A percentile compares a stretch with the other conserved stretches of the same genome.
These are phyloP conservation scores for Candida ponderosae DNA, from an alignment of 805 yeast species.

Conservation along the genomic window DNA sequence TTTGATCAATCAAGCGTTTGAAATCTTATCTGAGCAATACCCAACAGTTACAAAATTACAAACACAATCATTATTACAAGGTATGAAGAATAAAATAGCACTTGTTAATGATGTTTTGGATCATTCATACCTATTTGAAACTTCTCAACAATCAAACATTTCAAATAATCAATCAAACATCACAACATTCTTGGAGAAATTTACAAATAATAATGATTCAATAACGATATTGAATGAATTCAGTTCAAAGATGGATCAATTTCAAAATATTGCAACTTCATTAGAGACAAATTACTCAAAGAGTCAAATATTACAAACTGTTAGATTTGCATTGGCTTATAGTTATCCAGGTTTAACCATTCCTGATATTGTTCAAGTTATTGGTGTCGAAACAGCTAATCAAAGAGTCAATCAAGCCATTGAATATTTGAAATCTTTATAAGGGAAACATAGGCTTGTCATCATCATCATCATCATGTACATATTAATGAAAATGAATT, in stretches of 20 bases:
- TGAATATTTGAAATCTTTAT: neutral
- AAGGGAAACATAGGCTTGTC: no score
- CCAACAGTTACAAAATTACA: conserved; percentile 21
- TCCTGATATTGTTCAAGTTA: conserved; percentile 43
- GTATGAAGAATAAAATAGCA: conserved; percentile 42
- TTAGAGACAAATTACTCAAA: conserved; percentile 6
- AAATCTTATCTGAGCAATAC: conserved; percentile 10
- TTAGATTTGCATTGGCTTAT: conserved; percentile 67
- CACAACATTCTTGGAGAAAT: conserved; percentile 9
- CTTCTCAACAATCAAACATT: conserved; percentile 24
- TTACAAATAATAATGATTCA: conserved; percentile 3
- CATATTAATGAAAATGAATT: no score
- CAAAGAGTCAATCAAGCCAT: conserved; percentile 20
- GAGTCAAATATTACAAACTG: conserved; percentile 42
- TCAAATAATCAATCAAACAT: conserved; percentile 9
- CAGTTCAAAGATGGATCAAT: conserved; percentile 1
- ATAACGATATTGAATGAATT: conserved; percentile 1
- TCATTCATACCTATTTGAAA: conserved; percentile 42
- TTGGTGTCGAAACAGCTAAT: conserved; percentile 38
- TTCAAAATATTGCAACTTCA: neutral
- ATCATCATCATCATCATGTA: no score
- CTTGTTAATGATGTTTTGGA: conserved; percentile 44
- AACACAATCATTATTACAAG: conserved; percentile 30
- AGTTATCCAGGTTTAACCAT: conserved; percentile 63
- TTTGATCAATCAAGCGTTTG: conserved; percentile 26